phyloP scores from a whole-genome alignment of 495 filamentous ascomycete genomes.

The Aspergillus ellipticus region DNA sequence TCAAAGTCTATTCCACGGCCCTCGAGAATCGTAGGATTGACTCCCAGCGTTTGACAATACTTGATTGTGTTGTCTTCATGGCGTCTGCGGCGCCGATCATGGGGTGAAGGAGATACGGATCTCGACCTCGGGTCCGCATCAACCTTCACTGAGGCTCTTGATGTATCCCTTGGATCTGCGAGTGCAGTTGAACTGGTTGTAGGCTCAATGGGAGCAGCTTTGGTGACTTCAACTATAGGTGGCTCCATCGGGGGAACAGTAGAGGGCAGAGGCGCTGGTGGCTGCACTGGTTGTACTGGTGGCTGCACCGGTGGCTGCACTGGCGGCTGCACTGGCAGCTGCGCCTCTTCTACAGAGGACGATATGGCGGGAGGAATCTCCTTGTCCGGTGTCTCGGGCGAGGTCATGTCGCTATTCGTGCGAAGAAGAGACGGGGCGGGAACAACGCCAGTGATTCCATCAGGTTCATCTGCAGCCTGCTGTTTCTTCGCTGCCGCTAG shows the following conservation, averaged over 20 bases:
- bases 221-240: slow-evolving; percentile 42
- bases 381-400: slow-evolving; percentile 12
- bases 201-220: slow-evolving; percentile 24
- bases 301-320: no score
- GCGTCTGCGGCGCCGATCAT: slow-evolving; percentile 54
- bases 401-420: slow-evolving; percentile 28
- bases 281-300: slow-evolving; percentile 3
- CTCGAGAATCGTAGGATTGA: slow-evolving; percentile 67
- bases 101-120: slow-evolving; percentile 38
- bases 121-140: slow-evolving; percentile 24
- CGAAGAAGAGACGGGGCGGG: slow-evolving; percentile 61
- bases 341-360: slow-evolving; percentile 5
- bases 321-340: no score
- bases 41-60: slow-evolving; percentile 72
- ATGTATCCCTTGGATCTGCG: slow-evolving; percentile 35
- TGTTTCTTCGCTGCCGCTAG: slow-evolving; percentile 53
- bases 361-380: slow-evolving; percentile 7
- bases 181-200: slow-evolving; percentile 27
- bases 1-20: slow-evolving; percentile 70
- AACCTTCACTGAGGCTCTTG: slow-evolving; percentile 20
- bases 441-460: slow-evolving; percentile 84
- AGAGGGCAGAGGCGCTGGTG: slow-evolving; percentile 11
- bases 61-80: slow-evolving; percentile 71
- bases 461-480: slow-evolving; percentile 56
- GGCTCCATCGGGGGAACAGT: slow-evolving; percentile 18